phyloP scores from a whole-genome alignment of 164 flowering plant genomes.

The Liriodendron chinense region DNA sequence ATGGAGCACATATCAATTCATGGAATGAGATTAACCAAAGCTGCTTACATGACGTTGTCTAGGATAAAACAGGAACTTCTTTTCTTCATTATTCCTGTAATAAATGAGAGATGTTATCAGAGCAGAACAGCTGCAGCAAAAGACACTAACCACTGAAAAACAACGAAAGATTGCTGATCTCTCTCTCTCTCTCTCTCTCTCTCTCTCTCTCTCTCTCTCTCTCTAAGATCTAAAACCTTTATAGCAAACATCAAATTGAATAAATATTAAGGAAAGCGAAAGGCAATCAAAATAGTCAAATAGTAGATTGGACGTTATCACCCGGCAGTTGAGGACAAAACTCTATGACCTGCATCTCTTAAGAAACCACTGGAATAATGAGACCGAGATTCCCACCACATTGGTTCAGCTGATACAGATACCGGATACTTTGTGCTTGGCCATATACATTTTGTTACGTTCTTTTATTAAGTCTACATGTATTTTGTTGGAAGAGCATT shows the following conservation, averaged over 20 bases:
- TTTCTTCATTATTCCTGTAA: constrained; percentile 54
- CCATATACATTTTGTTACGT: no score
- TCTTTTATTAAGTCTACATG: no score
- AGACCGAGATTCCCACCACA: no score
- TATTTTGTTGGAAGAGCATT: no score
- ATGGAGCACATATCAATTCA: neutral
- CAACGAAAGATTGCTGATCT: neutral
- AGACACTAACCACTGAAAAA: neutral
- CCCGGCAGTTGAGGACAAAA: neutral
- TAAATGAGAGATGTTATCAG: constrained; percentile 6
- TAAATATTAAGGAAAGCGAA: neutral
- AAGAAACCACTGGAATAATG: neutral
- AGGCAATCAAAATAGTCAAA: neutral
- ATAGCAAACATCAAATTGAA: neutral
- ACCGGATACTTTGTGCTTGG: no score
- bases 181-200: no score
- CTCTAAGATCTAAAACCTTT: neutral
- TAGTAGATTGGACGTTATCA: neutral
- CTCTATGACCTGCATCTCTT: neutral
- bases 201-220: no score
- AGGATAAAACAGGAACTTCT: constrained; percentile 81
- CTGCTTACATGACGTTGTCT: constrained; percentile 58
- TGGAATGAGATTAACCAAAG: constrained; percentile 1
- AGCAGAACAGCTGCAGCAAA: neutral
- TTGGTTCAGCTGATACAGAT: no score